These are phyloP conservation scores for Globisporangium takayamanum DNA, from an alignment of 352 stramenopile genomes.

Conservation along the genomic window DNA sequence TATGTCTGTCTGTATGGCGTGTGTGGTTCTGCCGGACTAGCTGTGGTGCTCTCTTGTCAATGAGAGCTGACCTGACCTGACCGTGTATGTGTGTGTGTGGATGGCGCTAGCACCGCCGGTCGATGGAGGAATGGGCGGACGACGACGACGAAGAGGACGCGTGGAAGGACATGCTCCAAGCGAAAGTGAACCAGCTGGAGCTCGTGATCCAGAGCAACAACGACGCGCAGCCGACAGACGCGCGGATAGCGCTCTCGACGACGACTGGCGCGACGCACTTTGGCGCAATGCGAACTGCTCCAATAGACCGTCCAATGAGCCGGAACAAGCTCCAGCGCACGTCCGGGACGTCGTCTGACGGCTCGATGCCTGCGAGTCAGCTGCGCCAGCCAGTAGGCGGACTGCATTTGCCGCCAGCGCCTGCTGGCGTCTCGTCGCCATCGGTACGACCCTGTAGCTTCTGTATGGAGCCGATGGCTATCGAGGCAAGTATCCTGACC, in stretches of 20 bases:
- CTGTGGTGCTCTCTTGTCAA: too few species aligned
- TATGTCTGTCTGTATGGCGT: too few species aligned
- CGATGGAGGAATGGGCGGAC: constrained; percentile 72
- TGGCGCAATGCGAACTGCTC: not conserved
- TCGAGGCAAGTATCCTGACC: not conserved
- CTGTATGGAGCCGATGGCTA: not conserved
- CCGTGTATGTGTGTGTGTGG: not conserved
- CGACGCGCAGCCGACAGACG: constrained; percentile 8
- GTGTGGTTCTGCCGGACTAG: too few species aligned
- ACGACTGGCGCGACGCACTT: constrained; percentile 8
- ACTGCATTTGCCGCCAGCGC: not conserved
- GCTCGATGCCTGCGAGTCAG: too few species aligned
- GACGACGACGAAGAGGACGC: constrained; percentile 75
- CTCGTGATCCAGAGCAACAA: constrained; percentile 44
- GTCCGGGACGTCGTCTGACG: not conserved
- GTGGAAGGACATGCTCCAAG: constrained; percentile 75
- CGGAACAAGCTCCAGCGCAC: constrained; percentile 37
- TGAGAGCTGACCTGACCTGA: too few species aligned
- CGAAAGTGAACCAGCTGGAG: constrained; percentile 69
- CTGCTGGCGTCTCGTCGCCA: constrained; percentile 6
- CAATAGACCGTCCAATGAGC: constrained; percentile 12
- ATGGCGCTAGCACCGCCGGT: constrained; percentile 27
- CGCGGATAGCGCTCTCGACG: constrained; percentile 11
- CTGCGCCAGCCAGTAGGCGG: too few species aligned
- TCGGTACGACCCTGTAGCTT: constrained; percentile 2